Percentiles rank a stretch among this genome's conserved stretches.
Conservation (phyloP, 257 asterid genomes). For the Fraxinus quadrangulata region DNA sequence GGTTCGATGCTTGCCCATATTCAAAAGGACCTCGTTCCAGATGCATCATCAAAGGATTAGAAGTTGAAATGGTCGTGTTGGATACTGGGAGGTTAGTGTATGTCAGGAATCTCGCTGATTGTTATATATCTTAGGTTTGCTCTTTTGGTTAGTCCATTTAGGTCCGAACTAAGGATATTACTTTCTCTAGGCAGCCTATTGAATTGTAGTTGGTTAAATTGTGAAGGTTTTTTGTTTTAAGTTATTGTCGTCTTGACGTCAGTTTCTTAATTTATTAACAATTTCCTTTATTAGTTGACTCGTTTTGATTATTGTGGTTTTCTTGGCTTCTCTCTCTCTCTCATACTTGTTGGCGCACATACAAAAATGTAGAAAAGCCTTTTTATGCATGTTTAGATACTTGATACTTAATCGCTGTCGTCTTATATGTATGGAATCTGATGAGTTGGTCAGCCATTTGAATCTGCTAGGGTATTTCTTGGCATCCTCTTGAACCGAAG, state of each 20-base stretch:
- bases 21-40: slow-evolving; percentile 45
- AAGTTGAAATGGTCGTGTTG: slow-evolving; percentile 16
- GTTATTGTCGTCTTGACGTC: slow-evolving; percentile 21
- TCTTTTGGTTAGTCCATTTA: slow-evolving; percentile 26
- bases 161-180: slow-evolving; percentile 35
- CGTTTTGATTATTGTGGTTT: background rate
- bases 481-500: background rate
- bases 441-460: background rate
- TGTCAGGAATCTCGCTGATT: slow-evolving; percentile 22
- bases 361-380: too few relatives aligned
- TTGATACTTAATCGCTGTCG: background rate
- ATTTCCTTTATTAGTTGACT: background rate
- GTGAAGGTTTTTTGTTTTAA: slow-evolving; percentile 19
- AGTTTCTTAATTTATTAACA: slow-evolving; percentile 23
- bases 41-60: slow-evolving; percentile 46
- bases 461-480: background rate
- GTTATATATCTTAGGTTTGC: slow-evolving; percentile 25
- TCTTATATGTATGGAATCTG: background rate
- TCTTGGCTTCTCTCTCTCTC: background rate
- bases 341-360: too few relatives aligned
- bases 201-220: slow-evolving; percentile 17
- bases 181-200: slow-evolving; percentile 37
- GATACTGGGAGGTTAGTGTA: slow-evolving; percentile 16
- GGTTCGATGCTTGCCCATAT: slow-evolving; percentile 42
- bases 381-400: background rate